phyloP scores from a whole-genome alignment of 768 basidiomycete genomes.

The Mycena crocata region DNA sequence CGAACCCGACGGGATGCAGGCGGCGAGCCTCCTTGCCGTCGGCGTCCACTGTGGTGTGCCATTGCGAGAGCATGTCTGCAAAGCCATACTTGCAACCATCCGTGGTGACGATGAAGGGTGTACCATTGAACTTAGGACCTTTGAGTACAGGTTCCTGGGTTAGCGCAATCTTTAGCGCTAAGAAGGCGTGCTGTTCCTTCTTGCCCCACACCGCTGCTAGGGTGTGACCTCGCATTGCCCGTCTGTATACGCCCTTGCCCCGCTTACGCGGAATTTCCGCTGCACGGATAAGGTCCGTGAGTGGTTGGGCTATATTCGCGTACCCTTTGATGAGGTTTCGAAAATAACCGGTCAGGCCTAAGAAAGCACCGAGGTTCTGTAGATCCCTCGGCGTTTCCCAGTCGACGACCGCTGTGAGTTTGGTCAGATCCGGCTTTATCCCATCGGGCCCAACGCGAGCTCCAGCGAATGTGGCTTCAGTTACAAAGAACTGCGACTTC shows the following conservation, averaged over 20 bases:
- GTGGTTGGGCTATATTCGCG: slow-evolving; percentile 43
- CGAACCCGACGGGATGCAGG: slow-evolving; percentile 41
- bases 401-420: slow-evolving; percentile 52
- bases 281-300: slow-evolving; percentile 42
- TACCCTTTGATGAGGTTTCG: slow-evolving; percentile 48
- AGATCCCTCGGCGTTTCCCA: slow-evolving; percentile 37
- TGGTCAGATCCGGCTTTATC: slow-evolving; percentile 47
- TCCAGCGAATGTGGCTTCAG: slow-evolving; percentile 48
- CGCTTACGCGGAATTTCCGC: slow-evolving; percentile 34
- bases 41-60: slow-evolving; percentile 12
- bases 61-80: slow-evolving; percentile 39
- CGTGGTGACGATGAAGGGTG: slow-evolving; percentile 43
- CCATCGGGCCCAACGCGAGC: slow-evolving; percentile 45
- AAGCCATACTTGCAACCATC: slow-evolving; percentile 45
- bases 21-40: slow-evolving; percentile 27
- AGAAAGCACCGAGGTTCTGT: slow-evolving; percentile 28
- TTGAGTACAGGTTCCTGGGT: slow-evolving; percentile 36
- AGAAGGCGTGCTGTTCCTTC: slow-evolving; percentile 38
- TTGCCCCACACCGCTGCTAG: slow-evolving; percentile 27
- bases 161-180: slow-evolving; percentile 37
- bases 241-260: slow-evolving; percentile 41
- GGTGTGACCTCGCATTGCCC: slow-evolving; percentile 34
- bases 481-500: slow-evolving; percentile 45
- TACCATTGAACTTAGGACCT: slow-evolving; percentile 39
- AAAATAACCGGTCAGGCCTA: slow-evolving; percentile 42